Evolutionary conservation across 768 basidiomycete species (phyloP), one percentile per base, ranked within the genome.

Genomic region (Trichaptum fuscoviolaceum): DNA sequence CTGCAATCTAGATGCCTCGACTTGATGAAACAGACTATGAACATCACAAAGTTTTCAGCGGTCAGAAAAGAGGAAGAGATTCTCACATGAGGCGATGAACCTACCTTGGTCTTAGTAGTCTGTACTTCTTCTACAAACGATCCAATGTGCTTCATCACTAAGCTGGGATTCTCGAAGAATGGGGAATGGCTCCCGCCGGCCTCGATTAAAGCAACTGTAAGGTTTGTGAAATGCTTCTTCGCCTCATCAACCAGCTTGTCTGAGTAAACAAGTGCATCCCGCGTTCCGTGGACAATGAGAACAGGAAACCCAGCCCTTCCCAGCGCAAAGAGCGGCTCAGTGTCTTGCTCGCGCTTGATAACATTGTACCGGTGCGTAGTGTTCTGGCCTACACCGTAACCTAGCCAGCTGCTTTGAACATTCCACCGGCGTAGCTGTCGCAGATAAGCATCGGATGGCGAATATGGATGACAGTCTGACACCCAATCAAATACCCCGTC

Each of bases 261-360:
- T 8, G 68, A 65, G 24, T 68, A 64, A 25, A 74, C 67, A 25
- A 75, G 61, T 24, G 68, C 65, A 69, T 78, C 79, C 62, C 70
- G 64, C 64, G 67, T 66, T n/a, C 75, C 74, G 35, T 71, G 61
- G 7, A 79, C 62, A 6, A 70, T 59, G 20, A 80, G 65, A 34
- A 77, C 10, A 8, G 75, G 75, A 10, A 78, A 64, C 1, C 67
- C 67, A 12, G 69, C 72, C 30, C 67, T 67, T 15, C 74, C 76
- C 18, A 74, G 71, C 5, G 65, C 66, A 61, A 75, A 64, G n/a
- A 78, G 67, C 18, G 68, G 72, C 8, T 59, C 26, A 61, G 69
- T 64, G 42, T 74, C 71, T 62, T 78, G 78, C 7, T 68, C 70
- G 17, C 77, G 69, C 23, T 5, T 52, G 42, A 52, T 12, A 52